Conservation (phyloP, 768 basidiomycete species). For the Lactarius vividus region DNA sequence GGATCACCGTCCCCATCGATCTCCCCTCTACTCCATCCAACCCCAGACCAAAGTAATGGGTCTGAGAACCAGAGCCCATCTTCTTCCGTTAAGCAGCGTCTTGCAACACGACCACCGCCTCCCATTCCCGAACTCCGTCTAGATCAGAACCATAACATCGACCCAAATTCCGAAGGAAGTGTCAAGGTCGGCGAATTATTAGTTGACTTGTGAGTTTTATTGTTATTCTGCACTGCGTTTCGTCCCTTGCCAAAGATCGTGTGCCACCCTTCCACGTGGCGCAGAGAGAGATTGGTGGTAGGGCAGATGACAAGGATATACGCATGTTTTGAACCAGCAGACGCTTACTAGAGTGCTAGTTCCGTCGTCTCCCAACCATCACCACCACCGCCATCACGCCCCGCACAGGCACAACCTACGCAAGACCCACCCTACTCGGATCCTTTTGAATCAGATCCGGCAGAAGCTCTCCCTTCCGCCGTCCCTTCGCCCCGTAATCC, state of each 20-base stretch:
- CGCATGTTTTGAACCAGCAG: neutral
- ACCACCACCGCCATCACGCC: conserved; percentile 3
- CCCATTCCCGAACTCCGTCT: conserved; percentile 19
- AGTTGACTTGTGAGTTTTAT: conserved; percentile 9
- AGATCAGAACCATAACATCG: neutral
- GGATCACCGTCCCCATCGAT: conserved; percentile 22
- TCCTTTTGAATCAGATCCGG: conserved; percentile 11
- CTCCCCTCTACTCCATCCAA: conserved; percentile 13
- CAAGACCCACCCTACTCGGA: conserved; percentile 1
- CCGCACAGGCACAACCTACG: neutral
- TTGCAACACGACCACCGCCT: conserved; percentile 15
- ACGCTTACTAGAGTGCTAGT: conserved; percentile 16
- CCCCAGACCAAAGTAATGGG: neutral
- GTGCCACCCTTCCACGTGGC: neutral
- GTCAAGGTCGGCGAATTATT: neutral
- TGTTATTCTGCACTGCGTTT: neutral
- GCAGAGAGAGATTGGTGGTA: neutral
- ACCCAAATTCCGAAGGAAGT: neutral
- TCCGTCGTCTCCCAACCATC: neutral
- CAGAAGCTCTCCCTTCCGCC: neutral
- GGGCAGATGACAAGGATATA: neutral
- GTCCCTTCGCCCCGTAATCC: conserved; percentile 3
- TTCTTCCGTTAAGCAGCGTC: conserved; percentile 20
- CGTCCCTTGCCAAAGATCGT: neutral
- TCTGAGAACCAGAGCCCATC: conserved; percentile 15